Evolutionary conservation across 2,329 filamentous ascomycete genomes (phyloP), one percentile per base, ranked within the genome.

Genomic region (Diatrype stigma): DNA sequence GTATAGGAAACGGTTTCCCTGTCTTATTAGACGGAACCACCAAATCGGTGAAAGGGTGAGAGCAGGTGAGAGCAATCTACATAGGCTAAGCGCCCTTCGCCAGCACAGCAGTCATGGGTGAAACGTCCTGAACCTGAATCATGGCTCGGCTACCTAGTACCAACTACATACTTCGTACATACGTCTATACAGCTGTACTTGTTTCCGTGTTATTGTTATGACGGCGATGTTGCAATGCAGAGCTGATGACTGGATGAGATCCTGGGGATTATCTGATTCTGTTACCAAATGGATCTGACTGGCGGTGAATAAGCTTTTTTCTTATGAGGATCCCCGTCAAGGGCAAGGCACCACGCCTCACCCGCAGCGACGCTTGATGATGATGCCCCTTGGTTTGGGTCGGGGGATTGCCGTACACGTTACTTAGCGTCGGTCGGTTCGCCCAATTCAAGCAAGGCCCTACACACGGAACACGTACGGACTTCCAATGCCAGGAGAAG

Each of bases 241-340:
- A 23, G 22, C 40, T 44, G 21, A 19, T 12, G 22, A 28, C 10
- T 22, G n/a, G 3, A 44, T 30, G 10, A 10, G 10, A 30, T 10
- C 2, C 22, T 14, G n/a, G 34, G n/a, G 34, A 37, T 37, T 4
- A 14, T 19, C 40, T 23, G 2, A 16, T 28, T 28, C 7, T 23
- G 21, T 42, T 26, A 8, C 22, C 3, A 28, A 23, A 7, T 8
- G 21, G 21, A 23, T 23, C n/a, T n/a, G 8, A 44, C n/a, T 44
- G 40, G 40, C 40, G 40, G 40, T 44, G 40, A 23, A 44, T 44
- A 44, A 44, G 40, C 40, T 26, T 44, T 44, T 42, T 26, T 44
- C 26, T 42, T 44, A 23, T 6, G 40, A 26, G 10, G 37, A 40
- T 40, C 37, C 37, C 10, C 17, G 3, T 40, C 17, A 4, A 40